Evolutionary conservation across 2,329 filamentous ascomycete genomes (phyloP), one percentile per base, ranked within the genome.

Genomic region (Pseudogymnoascus sp.): DNA sequence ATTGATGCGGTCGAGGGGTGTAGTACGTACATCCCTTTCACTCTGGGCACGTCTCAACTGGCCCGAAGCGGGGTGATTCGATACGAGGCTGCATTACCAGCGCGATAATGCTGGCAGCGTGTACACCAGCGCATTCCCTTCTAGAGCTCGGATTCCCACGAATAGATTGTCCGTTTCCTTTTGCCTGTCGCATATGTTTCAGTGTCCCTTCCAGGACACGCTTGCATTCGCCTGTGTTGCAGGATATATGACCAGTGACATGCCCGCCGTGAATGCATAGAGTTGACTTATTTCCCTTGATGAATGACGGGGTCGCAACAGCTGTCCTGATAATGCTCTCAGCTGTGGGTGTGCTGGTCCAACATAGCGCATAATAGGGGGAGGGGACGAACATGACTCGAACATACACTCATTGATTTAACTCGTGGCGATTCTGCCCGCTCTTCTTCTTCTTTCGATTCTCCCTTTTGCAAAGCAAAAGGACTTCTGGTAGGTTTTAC

Each of bases 191-290:
- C 42, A 48, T 48, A 48, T 29, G 42, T 48, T 48, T 48, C 42
- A 48, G 42, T 15, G 25, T 48, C 42, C 42, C 42, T 15, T 48
- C 42, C 42, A 48, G 42, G 42, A 48, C 42, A 48, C 42, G 15
- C 42, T 48, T 48, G 42, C 42, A 48, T 48, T 48, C 42, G 42
- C 25, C 42, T 48, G 66, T 65, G 66, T 69, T 65, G 65, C 68
- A 69, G 67, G 64, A 66, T 67, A 69, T 69, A 70, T 71, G 68
- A 70, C 69, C 68, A 68, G 63, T 67, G 69, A 69, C 69, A 68
- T 68, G 64, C 64, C 67, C 60, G 21, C 33, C 39, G 31, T 29
- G 33, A 27, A 15, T 13, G 62, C 64, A 37, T 65, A 63, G 63
- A 62, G 58, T 65, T 68, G 62, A 66, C 62, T 61, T 61, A 37